Conservation (phyloP, 75 land plant species). For the Selaginella moellendorffii region DNA sequence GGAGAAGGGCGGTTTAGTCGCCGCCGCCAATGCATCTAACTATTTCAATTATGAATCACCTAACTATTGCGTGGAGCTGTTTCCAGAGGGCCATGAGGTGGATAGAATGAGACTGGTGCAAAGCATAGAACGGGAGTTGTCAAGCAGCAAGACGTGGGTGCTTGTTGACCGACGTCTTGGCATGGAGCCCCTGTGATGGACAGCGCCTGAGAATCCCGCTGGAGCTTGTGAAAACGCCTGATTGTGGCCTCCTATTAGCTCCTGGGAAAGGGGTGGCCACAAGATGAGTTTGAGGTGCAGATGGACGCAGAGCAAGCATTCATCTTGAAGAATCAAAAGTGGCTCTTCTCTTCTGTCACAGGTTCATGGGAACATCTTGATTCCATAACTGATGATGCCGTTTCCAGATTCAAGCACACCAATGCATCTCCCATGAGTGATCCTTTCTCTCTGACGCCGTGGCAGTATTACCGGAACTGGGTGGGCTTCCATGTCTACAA, state of each 20-base stretch:
- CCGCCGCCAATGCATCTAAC: too few relatives aligned
- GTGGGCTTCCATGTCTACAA: background rate
- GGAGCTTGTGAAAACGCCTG: slow-evolving; percentile 2
- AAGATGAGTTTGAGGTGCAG: too few relatives aligned
- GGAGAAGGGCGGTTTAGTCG: too few relatives aligned
- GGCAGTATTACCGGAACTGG: background rate
- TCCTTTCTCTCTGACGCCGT: background rate
- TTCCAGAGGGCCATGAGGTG: too few relatives aligned
- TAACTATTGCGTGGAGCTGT: too few relatives aligned
- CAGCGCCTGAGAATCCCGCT: background rate
- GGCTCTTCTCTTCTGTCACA: background rate
- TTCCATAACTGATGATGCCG: too few relatives aligned
- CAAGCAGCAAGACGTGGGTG: slow-evolving; percentile 2
- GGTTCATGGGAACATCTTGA: background rate
- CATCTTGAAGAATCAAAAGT: background rate
- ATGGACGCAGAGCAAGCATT: background rate
- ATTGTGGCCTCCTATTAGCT: too few relatives aligned
- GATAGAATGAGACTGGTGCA: too few relatives aligned
- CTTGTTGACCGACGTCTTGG: background rate
- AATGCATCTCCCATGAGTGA: background rate
- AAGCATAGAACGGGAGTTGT: background rate
- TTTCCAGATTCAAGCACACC: too few relatives aligned
- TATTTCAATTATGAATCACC: too few relatives aligned
- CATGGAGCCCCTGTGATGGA: background rate
- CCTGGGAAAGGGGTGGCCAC: too few relatives aligned